These are phyloP conservation scores for Pleurotus citrinopileatus DNA, from an alignment of 768 basidiomycete genomes.

Conservation along the genomic window DNA sequence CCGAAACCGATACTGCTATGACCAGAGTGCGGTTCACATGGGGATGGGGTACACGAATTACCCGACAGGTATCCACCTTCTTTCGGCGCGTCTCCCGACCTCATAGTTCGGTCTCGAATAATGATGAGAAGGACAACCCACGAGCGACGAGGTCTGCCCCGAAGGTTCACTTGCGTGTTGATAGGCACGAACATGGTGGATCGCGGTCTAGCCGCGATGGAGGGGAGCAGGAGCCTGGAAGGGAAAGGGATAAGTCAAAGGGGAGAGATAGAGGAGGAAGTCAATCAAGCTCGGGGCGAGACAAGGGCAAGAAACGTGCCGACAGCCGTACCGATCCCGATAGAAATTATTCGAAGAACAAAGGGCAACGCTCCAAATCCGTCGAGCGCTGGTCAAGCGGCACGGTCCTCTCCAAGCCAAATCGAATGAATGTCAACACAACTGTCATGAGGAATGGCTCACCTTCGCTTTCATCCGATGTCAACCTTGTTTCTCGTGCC, in stretches of 20 bases:
- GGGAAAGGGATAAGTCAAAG: neutral
- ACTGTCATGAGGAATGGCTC: neutral
- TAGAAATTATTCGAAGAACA: neutral
- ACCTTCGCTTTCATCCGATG: neutral
- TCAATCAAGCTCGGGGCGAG: slow-evolving; percentile 4
- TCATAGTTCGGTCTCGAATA: neutral
- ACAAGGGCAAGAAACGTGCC: slow-evolving; percentile 27
- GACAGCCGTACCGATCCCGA: neutral
- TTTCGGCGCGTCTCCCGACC: slow-evolving; percentile 34
- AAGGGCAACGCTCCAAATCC: slow-evolving; percentile 23
- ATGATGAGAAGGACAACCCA: neutral
- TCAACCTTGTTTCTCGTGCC: neutral
- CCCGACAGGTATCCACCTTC: slow-evolving; percentile 46
- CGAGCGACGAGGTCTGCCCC: slow-evolving; percentile 4
- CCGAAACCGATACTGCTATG: slow-evolving; percentile 76
- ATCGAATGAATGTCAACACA: neutral
- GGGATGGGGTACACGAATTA: slow-evolving; percentile 46
- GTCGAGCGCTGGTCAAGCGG: slow-evolving; percentile 26
- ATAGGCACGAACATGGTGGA: neutral
- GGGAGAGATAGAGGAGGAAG: neutral
- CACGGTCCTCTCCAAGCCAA: slow-evolving; percentile 13
- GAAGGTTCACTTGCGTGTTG: neutral
- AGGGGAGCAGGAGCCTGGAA: neutral
- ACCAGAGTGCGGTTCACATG: slow-evolving; percentile 61
- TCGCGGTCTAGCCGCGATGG: neutral